These are phyloP conservation scores for Coemansia furcata DNA, from an alignment of 192 early-diverging fungal species.

Conservation along the genomic window DNA sequence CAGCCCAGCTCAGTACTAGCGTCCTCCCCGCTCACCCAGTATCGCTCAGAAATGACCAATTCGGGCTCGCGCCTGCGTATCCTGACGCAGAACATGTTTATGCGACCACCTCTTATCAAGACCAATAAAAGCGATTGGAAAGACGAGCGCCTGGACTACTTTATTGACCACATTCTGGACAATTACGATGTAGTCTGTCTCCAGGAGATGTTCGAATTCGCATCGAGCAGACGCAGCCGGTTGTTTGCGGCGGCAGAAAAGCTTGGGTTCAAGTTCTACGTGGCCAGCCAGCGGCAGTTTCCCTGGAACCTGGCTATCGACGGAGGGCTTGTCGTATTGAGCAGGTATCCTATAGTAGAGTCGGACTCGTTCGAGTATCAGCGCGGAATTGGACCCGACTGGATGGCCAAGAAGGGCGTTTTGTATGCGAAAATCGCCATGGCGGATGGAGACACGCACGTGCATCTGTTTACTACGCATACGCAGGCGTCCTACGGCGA, in stretches of 20 bases:
- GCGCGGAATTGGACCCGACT: slow-evolving; percentile 69
- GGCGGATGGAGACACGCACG: slow-evolving; percentile 29
- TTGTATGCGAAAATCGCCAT: slow-evolving; percentile 72
- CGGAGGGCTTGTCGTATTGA: slow-evolving; percentile 77
- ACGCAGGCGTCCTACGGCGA: slow-evolving; percentile 74
- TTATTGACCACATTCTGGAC: slow-evolving; percentile 65
- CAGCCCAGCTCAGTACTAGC: slow-evolving; percentile 5
- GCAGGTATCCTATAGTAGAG: slow-evolving; percentile 64
- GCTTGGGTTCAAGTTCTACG: slow-evolving; percentile 65
- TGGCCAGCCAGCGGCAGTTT: slow-evolving; percentile 60
- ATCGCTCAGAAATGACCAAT: not conserved
- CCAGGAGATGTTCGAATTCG: slow-evolving; percentile 83
- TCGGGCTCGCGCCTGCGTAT: slow-evolving; percentile 34
- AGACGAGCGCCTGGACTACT: slow-evolving; percentile 67
- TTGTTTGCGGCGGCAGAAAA: slow-evolving; percentile 62
- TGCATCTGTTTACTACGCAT: slow-evolving; percentile 81
- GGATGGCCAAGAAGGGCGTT: slow-evolving; percentile 73
- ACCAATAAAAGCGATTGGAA: slow-evolving; percentile 80
- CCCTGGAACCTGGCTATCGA: slow-evolving; percentile 66
- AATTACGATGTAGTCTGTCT: slow-evolving; percentile 76
- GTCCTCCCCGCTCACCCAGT: not conserved
- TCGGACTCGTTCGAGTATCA: slow-evolving; percentile 60
- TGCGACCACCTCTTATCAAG: slow-evolving; percentile 69
- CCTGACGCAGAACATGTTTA: slow-evolving; percentile 70
- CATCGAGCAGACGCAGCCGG: slow-evolving; percentile 56